phyloP scores from a whole-genome alignment of 768 basidiomycete genomes.

The Omphalotus guepiniiformis region DNA sequence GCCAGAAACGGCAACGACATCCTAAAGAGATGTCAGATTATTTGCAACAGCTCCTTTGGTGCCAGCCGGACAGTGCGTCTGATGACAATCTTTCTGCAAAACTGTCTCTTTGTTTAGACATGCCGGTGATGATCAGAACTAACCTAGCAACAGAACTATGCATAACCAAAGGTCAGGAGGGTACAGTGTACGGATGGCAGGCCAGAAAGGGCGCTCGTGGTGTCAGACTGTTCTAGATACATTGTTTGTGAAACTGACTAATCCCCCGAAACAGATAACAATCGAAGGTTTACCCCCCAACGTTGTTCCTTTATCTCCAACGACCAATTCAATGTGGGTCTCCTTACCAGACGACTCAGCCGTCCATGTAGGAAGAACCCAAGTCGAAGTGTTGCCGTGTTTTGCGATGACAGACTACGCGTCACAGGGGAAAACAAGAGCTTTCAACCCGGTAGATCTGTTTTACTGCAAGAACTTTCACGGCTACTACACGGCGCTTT shows the following conservation, averaged over 20 bases:
- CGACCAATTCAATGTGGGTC: background rate
- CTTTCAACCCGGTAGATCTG: conserved; percentile 26
- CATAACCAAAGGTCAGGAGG: conserved; percentile 7
- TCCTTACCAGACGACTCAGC: background rate
- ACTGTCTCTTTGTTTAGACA: conserved; percentile 13
- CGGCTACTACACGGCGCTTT: conserved; percentile 26
- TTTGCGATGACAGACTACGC: conserved; percentile 28
- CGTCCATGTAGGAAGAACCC: conserved; percentile 1
- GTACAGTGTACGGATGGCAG: conserved; percentile 8
- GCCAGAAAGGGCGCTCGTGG: background rate
- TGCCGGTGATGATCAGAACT: conserved; percentile 12
- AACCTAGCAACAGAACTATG: conserved; percentile 13
- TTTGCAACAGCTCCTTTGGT: conserved; percentile 11
- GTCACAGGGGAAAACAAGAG: conserved; percentile 23
- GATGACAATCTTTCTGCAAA: conserved; percentile 9
- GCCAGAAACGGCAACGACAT: background rate
- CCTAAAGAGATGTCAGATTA: background rate
- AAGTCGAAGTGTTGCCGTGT: conserved; percentile 21
- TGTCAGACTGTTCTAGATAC: conserved; percentile 6
- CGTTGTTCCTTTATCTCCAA: conserved; percentile 15
- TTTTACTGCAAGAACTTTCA: conserved; percentile 16
- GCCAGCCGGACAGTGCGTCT: conserved; percentile 8
- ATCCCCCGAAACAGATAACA: conserved; percentile 3
- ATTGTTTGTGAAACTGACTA: conserved; percentile 12
- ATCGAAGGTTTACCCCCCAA: conserved; percentile 11